Base-by-base conservation (phyloP, 179 eudicot species). In the Silene vulgaris region DNA sequence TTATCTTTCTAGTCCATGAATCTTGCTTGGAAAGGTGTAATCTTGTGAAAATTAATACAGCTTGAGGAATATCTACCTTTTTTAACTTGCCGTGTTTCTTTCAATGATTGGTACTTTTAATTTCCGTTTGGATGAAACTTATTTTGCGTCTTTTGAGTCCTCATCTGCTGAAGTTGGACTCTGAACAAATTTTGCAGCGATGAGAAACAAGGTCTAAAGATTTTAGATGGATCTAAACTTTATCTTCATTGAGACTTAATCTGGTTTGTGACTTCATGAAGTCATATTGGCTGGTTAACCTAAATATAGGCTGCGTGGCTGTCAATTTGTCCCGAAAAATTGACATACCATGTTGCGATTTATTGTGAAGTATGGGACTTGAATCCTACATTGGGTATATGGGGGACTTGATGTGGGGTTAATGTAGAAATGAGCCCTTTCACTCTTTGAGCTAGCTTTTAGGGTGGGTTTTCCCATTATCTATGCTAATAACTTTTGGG, bases 201-300 rank as follows among this genome's bases (percentile, higher is more conserved):
- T 45, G 12, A 11, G 59, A 70, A 21, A 20, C 2, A 35, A 23
- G 28, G 35, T 48, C 56, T 40, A 40, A 17, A 20, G 26, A 14
- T 45, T 69, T 43, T 19, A 69, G 56, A 17, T 9, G 52, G 21
- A n/a, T 68, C 26, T 68, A 68, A 37, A 65, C 52, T 30, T 68
- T 19, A 20, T 2, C 57, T 20, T 69, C 17, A 21, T 20, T 8
- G 59, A 45, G 32, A 12, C 7, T 21, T 43, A 69, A 45, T 21
- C 23, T 13, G 7, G 52, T 45, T 20, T 26, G 59, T 45, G 19
- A 5, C 52, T 21, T 12, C 32, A 5, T 23, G 9, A 23, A 4
- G 73, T 70, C 35, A 70, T 29, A 70, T 12, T 48, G 9, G 26
- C 19, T 43, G 8, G 20, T 23, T 48, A 12, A 23, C 23, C 20